Evolutionary conservation across 2,329 filamentous ascomycete genomes (phyloP), one percentile per base, ranked within the genome.

Genomic region (Trichoderma oligosporum): DNA sequence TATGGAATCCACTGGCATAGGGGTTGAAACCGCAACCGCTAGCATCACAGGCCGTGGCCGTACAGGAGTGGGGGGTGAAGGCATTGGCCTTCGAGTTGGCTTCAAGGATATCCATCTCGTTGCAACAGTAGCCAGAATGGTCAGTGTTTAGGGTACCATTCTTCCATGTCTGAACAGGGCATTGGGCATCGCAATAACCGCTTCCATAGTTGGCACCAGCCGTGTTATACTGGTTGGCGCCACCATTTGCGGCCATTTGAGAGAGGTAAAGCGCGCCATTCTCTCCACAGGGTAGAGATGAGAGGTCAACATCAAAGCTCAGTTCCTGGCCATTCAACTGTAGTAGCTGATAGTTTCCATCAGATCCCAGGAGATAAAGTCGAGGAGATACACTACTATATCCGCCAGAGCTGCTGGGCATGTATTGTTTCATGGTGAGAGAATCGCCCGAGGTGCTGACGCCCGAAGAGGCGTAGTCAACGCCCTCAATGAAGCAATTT

Each of bases 211-310:
- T 73, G 2, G 84, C 82, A 58, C 84, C 84, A 24, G 78, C 83
- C 55, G 77, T 76, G 70, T 82, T 84, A 53, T 70, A 74, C 0
- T 75, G 65, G 65, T 78, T 81, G 63, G 76, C 61, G 29, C 84
- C 85, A 63, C 86, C 87, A 64, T 85, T 81, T 6, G 76, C 72
- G 9, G 81, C 77, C 75, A 78, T 78, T 67, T 77, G 74, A 18
- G 72, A 74, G 12, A 87, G 79, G 71, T 87, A 87, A 29, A 87
- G 68, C 16, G 85, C 84, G 59, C 84, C 84, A 68, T 88, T 88
- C 67, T 88, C 74, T 57, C 85, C 85, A 62, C 86, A 88, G 12
- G 82, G 81, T 29, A 87, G 74, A 62, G 80, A 78, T 24, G 82
- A 84, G 41, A 84, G 78, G 64, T 88, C 85, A 4, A 87, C 83